Conservation (phyloP, 306 rosid genomes). For the Gastrolobium villosum region DNA sequence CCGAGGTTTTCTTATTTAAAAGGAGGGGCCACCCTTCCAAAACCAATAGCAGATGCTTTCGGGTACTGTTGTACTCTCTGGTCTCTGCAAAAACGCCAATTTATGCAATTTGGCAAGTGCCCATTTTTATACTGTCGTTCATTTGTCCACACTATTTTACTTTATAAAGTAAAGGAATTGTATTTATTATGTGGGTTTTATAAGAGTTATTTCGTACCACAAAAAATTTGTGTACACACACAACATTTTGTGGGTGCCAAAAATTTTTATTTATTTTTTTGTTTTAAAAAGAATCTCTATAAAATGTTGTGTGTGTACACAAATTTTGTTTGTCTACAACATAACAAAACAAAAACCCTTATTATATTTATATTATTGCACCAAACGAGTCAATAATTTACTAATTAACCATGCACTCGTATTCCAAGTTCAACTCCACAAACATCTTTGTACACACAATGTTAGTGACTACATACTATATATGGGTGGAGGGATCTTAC, state of each 20-base stretch:
- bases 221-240: too few relatives aligned
- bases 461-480: background rate
- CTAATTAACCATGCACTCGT: constrained; percentile 1
- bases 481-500: background rate
- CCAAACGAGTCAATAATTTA: constrained; percentile 8
- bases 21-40: background rate
- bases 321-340: too few relatives aligned
- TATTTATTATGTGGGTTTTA: too few relatives aligned
- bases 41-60: background rate
- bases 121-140: background rate
- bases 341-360: too few relatives aligned
- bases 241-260: too few relatives aligned
- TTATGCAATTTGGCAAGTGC: background rate
- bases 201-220: too few relatives aligned
- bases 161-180: background rate
- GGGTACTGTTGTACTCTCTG: constrained; percentile 29
- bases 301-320: too few relatives aligned
- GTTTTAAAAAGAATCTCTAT: too few relatives aligned
- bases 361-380: background rate
- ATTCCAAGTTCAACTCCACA: constrained; percentile 6
- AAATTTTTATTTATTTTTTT: too few relatives aligned
- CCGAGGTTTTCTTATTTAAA: background rate
- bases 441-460: background rate
- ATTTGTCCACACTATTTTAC: background rate
- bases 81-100: background rate